Evolutionary conservation across 129 eudicot genomes (phyloP), one percentile per base, ranked within the genome.

Genomic region (Deinandra increscens): DNA sequence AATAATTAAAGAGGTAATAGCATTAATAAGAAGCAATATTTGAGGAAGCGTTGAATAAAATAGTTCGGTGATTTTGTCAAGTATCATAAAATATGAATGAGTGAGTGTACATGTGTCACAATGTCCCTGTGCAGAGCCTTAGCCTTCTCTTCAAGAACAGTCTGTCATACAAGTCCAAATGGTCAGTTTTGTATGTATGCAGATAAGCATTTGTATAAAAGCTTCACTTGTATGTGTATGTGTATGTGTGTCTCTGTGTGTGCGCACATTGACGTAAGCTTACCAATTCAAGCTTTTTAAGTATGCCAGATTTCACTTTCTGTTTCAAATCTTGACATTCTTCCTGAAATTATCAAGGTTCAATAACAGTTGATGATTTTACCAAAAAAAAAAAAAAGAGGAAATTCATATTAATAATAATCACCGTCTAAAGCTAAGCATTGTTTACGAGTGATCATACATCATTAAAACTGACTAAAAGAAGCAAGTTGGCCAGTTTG

Each of bases 301-400:
- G 74, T 56, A 72, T 12, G 33, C 96, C 96, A 18, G 75, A 69
- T 75, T 80, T 79, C 70, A 91, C 72, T 78, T 72, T 82, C n/a
- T 73, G 50, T 63, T 78, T 83, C 82, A 91, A 73, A 37, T 91
- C 93, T 53, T 78, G 77, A 60, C 90, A 85, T 78, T 91, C 97
- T 51, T 86, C 91, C 97, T 88, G 83, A 41, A 29, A 68, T 33
- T 26, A 36, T 67, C 18, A 18, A 69, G 34, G 6, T 71, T 43
- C 46, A 65, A 43, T 71, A 71, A 72, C 68, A 17, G 51, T 64
- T 49, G 6, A 42, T 14, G 29, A 3, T 9, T 38, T 39, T 19
- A 33, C 31, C 13, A 49, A 12, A 14, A 22, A 56, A 49, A 12
- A 14, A 22, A 56, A 26, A 12, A 26, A 6, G 31, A 15, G 20